Evolutionary conservation across 2,329 filamentous ascomycete species (phyloP).

Genomic region (Aureobasidium namibiae): DNA sequence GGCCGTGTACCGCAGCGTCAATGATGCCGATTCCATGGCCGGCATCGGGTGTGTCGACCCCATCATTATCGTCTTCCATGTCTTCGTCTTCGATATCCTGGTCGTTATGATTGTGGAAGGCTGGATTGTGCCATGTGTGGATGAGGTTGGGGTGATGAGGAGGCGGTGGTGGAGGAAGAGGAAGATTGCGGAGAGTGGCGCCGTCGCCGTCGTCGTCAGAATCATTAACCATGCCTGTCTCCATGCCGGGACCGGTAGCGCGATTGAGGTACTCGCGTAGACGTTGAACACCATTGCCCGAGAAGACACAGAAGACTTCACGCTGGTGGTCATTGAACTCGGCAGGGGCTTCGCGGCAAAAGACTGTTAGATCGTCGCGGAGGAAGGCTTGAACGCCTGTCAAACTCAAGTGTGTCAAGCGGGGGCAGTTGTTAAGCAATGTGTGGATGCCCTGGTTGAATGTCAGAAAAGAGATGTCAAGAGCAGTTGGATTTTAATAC

Average conservation of each 20-base stretch:
- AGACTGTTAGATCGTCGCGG: slow-evolving; percentile 71
- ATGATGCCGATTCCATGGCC: not conserved
- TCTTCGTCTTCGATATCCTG: slow-evolving; percentile 19
- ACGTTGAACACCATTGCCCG: slow-evolving; percentile 69
- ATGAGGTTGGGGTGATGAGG: slow-evolving; percentile 5
- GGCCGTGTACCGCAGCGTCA: not conserved
- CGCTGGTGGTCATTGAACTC: slow-evolving; percentile 96
- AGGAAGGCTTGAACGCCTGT: slow-evolving; percentile 91
- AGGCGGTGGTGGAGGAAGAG: not conserved
- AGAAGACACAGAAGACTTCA: slow-evolving; percentile 96
- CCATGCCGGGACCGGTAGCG: slow-evolving; percentile 6
- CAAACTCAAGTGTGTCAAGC: slow-evolving; percentile 86
- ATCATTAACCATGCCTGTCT: slow-evolving; percentile 7
- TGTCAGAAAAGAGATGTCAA: slow-evolving; percentile 23
- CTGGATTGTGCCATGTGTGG: slow-evolving; percentile 11
- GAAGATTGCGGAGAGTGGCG: slow-evolving; percentile 12
- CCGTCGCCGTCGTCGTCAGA: slow-evolving; percentile 19
- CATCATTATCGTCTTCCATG: slow-evolving; percentile 19
- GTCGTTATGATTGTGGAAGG: slow-evolving; percentile 11
- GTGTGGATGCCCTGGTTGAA: slow-evolving; percentile 69
- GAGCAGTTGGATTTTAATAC: slow-evolving; percentile 23
- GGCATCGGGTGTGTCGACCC: slow-evolving; percentile 16
- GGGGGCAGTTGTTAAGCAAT: slow-evolving; percentile 82
- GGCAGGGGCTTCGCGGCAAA: slow-evolving; percentile 78
- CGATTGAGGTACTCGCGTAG: slow-evolving; percentile 72